These are phyloP conservation scores for Gossypium arboreum DNA, from an alignment of 345 rosid genomes.

Conservation along the genomic window DNA sequence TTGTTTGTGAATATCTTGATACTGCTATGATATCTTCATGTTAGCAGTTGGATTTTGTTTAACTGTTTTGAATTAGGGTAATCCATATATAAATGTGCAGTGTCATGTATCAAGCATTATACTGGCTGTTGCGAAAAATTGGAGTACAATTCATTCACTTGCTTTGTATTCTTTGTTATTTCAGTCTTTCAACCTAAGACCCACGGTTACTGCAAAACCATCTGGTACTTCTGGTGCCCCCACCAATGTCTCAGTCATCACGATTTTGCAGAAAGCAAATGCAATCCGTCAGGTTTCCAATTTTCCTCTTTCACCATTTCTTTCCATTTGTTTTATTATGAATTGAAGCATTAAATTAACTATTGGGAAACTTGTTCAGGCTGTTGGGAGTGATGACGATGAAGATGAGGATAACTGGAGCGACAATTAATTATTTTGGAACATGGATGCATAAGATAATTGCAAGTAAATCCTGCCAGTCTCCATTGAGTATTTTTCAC, in stretches of 20 bases:
- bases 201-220: slow-evolving; percentile 42
- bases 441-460: not conserved
- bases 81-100: not conserved
- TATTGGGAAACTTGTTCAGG: slow-evolving; percentile 42
- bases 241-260: slow-evolving; percentile 52
- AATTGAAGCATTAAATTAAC: slow-evolving; percentile 9
- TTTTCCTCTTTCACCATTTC: not conserved
- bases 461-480: slow-evolving; percentile 11
- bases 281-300: slow-evolving; percentile 84
- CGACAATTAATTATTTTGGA: slow-evolving; percentile 28
- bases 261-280: slow-evolving; percentile 85
- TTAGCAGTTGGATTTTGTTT: not conserved
- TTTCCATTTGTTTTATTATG: slow-evolving; percentile 7
- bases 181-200: slow-evolving; percentile 76
- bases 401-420: slow-evolving; percentile 90
- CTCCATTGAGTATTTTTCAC: slow-evolving; percentile 4
- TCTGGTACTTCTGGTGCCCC: slow-evolving; percentile 34
- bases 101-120: not conserved
- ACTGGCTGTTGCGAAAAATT: not conserved
- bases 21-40: not conserved
- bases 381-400: slow-evolving; percentile 69
- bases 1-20: not conserved
- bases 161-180: not conserved
- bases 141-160: slow-evolving; percentile 1
- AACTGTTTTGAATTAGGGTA: not conserved